These are phyloP conservation scores for Trypanosomatidae sp. DNA, from an alignment of 208 protist genomes.

Conservation along the genomic window DNA sequence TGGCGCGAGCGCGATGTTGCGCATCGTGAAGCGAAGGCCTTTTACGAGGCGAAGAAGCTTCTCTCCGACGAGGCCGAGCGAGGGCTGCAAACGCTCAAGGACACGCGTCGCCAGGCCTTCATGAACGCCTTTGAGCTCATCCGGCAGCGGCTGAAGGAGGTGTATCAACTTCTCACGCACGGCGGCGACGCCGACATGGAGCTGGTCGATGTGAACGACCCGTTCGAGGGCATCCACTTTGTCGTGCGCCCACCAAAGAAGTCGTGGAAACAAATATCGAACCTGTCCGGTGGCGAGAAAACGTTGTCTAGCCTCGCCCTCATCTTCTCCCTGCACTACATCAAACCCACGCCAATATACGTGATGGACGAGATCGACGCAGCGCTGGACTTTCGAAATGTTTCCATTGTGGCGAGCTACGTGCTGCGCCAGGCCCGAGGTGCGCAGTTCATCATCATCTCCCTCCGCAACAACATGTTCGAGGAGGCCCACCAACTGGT, in stretches of 20 bases:
- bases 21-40: constrained; percentile 55
- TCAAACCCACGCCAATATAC: constrained; percentile 99
- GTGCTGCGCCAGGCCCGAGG: constrained; percentile 98
- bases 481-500: constrained; percentile 98
- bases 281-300: constrained; percentile 99
- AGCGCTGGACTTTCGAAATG: constrained; percentile 99
- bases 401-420: constrained; percentile 99
- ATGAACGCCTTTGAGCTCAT: constrained; percentile 98
- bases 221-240: constrained; percentile 98
- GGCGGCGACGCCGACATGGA: constrained; percentile 99
- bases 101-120: constrained; percentile 95
- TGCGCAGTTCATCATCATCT: constrained; percentile 99
- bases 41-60: constrained; percentile 59
- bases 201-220: constrained; percentile 98
- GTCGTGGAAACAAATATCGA: constrained; percentile 99
- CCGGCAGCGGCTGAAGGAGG: constrained; percentile 98
- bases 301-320: constrained; percentile 98
- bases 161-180: constrained; percentile 99
- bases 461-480: constrained; percentile 98
- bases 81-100: constrained; percentile 66
- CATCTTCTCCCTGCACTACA: constrained; percentile 99
- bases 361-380: constrained; percentile 99
- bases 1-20: constrained; percentile 94
- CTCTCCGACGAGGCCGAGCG: constrained; percentile 77
- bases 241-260: constrained; percentile 99